These are phyloP conservation scores for Spinellus fusiger DNA, from an alignment of 192 early-diverging fungal genomes.

Conservation along the genomic window DNA sequence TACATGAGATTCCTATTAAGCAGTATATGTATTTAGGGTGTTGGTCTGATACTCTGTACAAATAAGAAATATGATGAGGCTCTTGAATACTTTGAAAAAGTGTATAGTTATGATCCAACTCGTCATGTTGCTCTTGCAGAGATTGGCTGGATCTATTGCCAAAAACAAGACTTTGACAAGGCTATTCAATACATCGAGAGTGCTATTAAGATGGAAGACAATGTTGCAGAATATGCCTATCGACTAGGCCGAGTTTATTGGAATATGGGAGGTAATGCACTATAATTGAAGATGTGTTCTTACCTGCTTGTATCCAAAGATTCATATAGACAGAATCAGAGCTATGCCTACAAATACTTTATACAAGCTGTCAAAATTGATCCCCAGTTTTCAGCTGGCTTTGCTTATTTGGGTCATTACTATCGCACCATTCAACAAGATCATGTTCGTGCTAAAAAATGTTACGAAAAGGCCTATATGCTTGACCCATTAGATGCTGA, in stretches of 20 bases:
- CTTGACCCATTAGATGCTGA: conserved; percentile 62
- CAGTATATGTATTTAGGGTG: conserved; percentile 33
- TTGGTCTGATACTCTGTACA: conserved; percentile 49
- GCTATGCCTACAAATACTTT: conserved; percentile 57
- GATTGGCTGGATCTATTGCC: conserved; percentile 59
- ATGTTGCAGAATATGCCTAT: conserved; percentile 50
- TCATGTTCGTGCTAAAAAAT: conserved; percentile 64
- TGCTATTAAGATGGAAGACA: conserved; percentile 43
- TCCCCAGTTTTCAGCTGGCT: conserved; percentile 53
- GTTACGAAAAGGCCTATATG: conserved; percentile 74
- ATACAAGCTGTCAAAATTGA: conserved; percentile 69
- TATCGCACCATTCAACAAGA: conserved; percentile 68
- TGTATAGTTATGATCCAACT: conserved; percentile 38
- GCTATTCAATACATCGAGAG: conserved; percentile 50
- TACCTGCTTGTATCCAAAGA: neutral
- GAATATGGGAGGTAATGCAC: conserved; percentile 55
- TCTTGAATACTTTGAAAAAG: conserved; percentile 43
- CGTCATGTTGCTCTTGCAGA: conserved; percentile 56
- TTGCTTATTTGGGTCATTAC: conserved; percentile 78
- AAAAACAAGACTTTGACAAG: conserved; percentile 42
- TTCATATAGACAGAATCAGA: conserved; percentile 11
- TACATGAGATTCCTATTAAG: neutral
- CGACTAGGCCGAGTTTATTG: conserved; percentile 73
- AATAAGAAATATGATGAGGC: conserved; percentile 55
- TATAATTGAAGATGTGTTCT: neutral